Evolutionary conservation across 2,329 filamentous ascomycete species (phyloP), one percentile per base, ranked within the genome.

Genomic region (Sarocladiaceae sp.): DNA sequence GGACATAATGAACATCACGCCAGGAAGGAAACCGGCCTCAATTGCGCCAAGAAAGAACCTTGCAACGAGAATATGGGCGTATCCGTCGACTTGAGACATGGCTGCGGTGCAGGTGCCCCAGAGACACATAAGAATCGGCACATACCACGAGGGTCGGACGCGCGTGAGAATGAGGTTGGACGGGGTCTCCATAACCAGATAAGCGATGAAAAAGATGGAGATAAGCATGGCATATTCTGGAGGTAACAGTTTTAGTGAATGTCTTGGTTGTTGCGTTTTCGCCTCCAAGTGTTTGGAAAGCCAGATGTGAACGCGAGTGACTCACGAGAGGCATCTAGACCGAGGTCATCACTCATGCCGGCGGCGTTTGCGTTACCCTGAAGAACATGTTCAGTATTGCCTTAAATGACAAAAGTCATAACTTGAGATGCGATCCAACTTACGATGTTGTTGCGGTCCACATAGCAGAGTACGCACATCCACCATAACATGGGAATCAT

Each of bases 151-250:
- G 0, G 77, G 78, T 39, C 69, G 68, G 18, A 71, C 71, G 35
- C 70, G 70, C 29, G 72, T 70, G 25, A 82, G 67, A n/a, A 79
- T 65, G 59, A 81, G 72, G 62, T 80, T 81, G 51, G 72, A 77
- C 0, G 77, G 77, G 1, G 78, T 69, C 58, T 81, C 77, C 56
- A 76, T 79, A 13, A 76, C 58, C 35, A 82, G 71, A 58, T 82
- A 79, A 29, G 65, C 68, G 52, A 77, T 68, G 58, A 80, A 80
- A 66, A 81, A 82, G 5, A 82, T 74, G 2, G 79, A 71, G 17
- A 82, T 60, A 2, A 72, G 64, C 54, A 76, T 70, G 1, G 71
- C 73, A 59, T 81, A 82, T 57, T 80, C 63, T 50, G 20, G 29
- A 13, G 8, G 29, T 33, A 7, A 31, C 5, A 12, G 13, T 4